A percentile compares a stretch with the other conserved stretches of the same genome.
phyloP scores from a whole-genome alignment of 1,139 yeast genomes.

The Pneumocystis jirovecii region DNA sequence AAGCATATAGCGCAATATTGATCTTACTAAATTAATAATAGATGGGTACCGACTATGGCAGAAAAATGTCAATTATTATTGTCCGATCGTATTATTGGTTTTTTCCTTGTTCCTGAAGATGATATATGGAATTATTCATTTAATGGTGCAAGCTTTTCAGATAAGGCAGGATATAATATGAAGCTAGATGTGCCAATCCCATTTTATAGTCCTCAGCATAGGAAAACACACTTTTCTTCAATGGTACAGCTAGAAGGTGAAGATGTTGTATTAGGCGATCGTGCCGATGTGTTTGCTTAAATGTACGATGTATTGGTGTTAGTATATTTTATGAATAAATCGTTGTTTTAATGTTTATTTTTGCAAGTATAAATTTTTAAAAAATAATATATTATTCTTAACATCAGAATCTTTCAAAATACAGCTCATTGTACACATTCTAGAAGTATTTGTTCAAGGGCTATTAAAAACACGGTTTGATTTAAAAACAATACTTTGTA shows the following conservation, averaged over 20 bases:
- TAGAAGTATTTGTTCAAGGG: too few species aligned
- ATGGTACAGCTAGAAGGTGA: constrained; percentile 54
- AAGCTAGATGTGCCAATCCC: constrained; percentile 67
- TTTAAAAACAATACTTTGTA: too few species aligned
- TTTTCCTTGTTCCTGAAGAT: constrained; percentile 72
- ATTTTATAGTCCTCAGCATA: constrained; percentile 72
- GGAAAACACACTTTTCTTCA: constrained; percentile 72
- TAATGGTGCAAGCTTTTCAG: constrained; percentile 70
- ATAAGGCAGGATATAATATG: constrained; percentile 43
- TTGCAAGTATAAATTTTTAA: neutral
- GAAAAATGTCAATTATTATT: constrained; percentile 53
- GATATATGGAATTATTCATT: constrained; percentile 85
- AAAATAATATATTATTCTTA: too few species aligned
- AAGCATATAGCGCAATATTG: constrained; percentile 16
- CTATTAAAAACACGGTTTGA: too few species aligned
- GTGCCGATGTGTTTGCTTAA: constrained; percentile 54
- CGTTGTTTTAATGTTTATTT: neutral
- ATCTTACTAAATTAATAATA: constrained; percentile 39
- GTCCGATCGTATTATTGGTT: constrained; percentile 66
- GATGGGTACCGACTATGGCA: constrained; percentile 39
- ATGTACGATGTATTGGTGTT: neutral
- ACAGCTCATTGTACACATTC: too few species aligned
- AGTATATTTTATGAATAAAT: neutral
- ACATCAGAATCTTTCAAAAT: too few species aligned
- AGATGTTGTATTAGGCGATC: constrained; percentile 49